phyloP scores from a whole-genome alignment of 208 protist genomes.

The Crithidia acanthocephali region DNA sequence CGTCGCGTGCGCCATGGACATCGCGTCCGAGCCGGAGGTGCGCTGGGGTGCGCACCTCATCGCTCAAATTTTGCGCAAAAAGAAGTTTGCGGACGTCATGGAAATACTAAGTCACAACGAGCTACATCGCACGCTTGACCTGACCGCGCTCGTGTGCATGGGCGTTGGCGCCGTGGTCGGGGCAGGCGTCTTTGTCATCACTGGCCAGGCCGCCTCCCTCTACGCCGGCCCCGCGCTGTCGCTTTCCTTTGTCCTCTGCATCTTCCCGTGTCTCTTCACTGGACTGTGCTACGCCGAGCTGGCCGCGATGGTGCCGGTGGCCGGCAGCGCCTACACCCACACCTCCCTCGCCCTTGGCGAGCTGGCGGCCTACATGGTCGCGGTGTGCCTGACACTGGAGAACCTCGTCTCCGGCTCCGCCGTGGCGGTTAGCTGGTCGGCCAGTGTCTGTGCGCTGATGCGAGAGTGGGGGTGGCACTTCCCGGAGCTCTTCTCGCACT shows the following conservation, averaged over 20 bases:
- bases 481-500: constrained; percentile 8
- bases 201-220: constrained; percentile 20
- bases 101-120: constrained; percentile 16
- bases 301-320: constrained; percentile 20
- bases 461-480: constrained; percentile 24
- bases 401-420: constrained; percentile 24
- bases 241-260: constrained; percentile 23
- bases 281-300: constrained; percentile 27
- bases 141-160: constrained; percentile 25
- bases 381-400: constrained; percentile 23
- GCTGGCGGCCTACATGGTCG: constrained; percentile 30
- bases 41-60: constrained; percentile 15
- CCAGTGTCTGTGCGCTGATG: constrained; percentile 25
- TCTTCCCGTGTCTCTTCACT: constrained; percentile 28
- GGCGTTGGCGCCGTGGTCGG: constrained; percentile 21
- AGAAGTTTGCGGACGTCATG: constrained; percentile 16
- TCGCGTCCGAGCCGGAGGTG: constrained; percentile 15
- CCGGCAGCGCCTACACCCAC: constrained; percentile 25
- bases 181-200: constrained; percentile 24
- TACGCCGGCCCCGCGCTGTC: constrained; percentile 20
- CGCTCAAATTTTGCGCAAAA: constrained; percentile 18
- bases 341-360: constrained; percentile 12
- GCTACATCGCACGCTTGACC: constrained; percentile 20
- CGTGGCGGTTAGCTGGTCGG: constrained; percentile 29
- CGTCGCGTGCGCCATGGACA: background rate